Conservation (phyloP, 2,329 filamentous ascomycete species). For the Didymellaceae sp. region DNA sequence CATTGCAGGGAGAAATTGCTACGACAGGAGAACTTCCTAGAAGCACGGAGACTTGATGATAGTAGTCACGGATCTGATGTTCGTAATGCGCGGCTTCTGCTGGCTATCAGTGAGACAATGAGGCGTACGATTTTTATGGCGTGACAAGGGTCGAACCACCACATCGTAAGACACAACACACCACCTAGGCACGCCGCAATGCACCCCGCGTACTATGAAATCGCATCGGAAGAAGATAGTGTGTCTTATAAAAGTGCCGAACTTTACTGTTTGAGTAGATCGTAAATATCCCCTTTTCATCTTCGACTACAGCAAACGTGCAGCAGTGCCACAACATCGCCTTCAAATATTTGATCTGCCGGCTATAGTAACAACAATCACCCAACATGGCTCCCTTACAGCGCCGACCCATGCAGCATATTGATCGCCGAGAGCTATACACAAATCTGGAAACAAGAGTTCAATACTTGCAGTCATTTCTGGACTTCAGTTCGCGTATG, state of each 20-base stretch:
- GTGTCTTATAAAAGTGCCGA: conserved; percentile 14
- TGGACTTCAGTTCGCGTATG: conserved; percentile 75
- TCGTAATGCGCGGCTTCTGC: neutral
- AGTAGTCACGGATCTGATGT: too few species aligned
- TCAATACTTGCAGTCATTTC: conserved; percentile 75
- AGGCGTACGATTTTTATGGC: conserved; percentile 16
- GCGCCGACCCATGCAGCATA: conserved; percentile 59
- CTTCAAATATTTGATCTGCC: neutral
- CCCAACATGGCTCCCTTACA: conserved; percentile 34
- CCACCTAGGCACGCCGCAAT: conserved; percentile 13
- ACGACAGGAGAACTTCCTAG: too few species aligned
- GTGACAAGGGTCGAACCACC: conserved; percentile 30
- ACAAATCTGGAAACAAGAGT: conserved; percentile 73
- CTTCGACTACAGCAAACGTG: neutral
- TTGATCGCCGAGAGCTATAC: conserved; percentile 74
- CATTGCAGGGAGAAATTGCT: too few species aligned
- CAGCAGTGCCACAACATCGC: neutral
- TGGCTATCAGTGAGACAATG: neutral
- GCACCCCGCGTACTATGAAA: conserved; percentile 3
- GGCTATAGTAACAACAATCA: neutral
- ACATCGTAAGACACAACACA: conserved; percentile 31
- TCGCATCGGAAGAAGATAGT: neutral
- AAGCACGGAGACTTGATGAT: too few species aligned
- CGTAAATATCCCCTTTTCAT: neutral
- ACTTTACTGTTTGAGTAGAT: neutral